Percentiles rank a stretch among this genome's conserved stretches.
These are phyloP conservation scores for Zasmidium angulare DNA, from an alignment of 2,329 filamentous ascomycete species.

Conservation along the genomic window DNA sequence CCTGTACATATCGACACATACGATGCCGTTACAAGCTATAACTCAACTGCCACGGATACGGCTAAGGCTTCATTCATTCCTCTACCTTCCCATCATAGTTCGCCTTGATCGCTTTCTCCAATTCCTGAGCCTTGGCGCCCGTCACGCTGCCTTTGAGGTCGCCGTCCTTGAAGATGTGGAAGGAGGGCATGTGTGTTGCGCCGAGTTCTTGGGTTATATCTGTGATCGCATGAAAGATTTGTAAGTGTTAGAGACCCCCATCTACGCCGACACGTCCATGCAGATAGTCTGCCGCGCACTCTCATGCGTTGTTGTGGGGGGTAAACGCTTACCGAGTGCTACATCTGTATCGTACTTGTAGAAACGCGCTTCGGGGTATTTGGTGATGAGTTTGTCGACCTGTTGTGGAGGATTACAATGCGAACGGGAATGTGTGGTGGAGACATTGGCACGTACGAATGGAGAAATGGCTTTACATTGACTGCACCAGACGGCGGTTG, in stretches of 20 bases:
- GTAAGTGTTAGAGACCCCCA: too few species aligned
- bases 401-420: too few species aligned
- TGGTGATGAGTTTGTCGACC: conserved; percentile 31
- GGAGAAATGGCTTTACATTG: conserved; percentile 36
- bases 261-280: too few species aligned
- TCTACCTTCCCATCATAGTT: conserved; percentile 32
- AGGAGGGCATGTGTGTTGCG: conserved; percentile 34
- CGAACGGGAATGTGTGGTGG: too few species aligned
- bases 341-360: conserved; percentile 34
- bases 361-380: conserved; percentile 34
- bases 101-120: conserved; percentile 30
- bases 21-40: too few species aligned
- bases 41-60: too few species aligned
- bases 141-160: conserved; percentile 31
- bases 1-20: neutral
- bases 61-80: conserved; percentile 10
- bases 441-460: conserved; percentile 11
- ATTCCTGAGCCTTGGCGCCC: conserved; percentile 30
- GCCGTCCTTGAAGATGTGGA: conserved; percentile 36
- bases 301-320: too few species aligned
- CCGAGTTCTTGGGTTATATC: conserved; percentile 35
- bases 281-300: too few species aligned
- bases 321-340: conserved; percentile 18
- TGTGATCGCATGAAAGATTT: neutral
- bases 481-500: conserved; percentile 30